Evolutionary conservation across 805 yeast species (phyloP), one percentile per base, ranked within the genome.

Genomic region (Zygosaccharomyces lentus): DNA sequence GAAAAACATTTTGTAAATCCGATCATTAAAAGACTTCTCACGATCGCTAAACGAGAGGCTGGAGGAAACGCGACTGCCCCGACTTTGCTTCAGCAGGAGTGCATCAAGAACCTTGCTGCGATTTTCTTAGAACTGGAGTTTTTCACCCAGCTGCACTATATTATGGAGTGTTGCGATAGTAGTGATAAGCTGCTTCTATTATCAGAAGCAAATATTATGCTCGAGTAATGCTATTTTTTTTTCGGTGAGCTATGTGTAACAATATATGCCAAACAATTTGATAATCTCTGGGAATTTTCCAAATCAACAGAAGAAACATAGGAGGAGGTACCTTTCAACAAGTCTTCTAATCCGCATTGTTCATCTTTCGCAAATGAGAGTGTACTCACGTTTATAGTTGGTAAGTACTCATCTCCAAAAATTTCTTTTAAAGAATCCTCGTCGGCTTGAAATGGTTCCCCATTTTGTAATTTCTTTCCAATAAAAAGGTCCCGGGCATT

Each of bases 61-160:
- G 36, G 15, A 5, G 16, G 15, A 16, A 32, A 30, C 4, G 31
- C 27, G 32, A 10, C 32, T 12, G 29, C 30, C 2, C 39, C 21
- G 23, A 29, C 45, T 4, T 17, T 25, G 12, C 29, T 55, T 3
- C 51, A 49, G 26, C 47, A 35, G 23, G 37, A 46, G 4, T 31
- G 52, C 1, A 34, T 55, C 13, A 57, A 57, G 37, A 47, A 55
- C 9, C 45, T 62, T 30, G 53, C 54, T 9, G 56, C 51, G 21
- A 48, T 62, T 12, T 52, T 43, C 24, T 21, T 61, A 7, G 58
- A 57, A 24, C 47, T 50, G 23, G 49, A 43, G 26, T 43, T 29
- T 16, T 16, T 21, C n/a, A 16, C 44, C 8, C 46, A 48, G 21
- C 23, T 40, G 6, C 37, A 34, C 3, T 37, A 16, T 7, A 27